Base-by-base conservation (phyloP, 2,329 filamentous ascomycete species). In the Colletotrichum tofieldiae region DNA sequence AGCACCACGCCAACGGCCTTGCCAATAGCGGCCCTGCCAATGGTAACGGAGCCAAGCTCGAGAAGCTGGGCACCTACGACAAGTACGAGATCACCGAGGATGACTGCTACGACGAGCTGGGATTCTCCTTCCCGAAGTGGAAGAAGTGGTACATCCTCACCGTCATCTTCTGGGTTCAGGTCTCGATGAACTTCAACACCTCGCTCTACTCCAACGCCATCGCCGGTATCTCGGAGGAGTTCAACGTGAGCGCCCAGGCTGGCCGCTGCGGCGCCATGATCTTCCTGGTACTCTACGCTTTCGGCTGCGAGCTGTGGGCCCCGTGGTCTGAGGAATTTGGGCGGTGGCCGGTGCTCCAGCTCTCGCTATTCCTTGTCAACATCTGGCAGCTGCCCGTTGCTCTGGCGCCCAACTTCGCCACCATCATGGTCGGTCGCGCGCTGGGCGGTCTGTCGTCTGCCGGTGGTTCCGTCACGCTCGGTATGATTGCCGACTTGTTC, bases 301-400 rank as follows among this genome's bases (percentile, higher is more conserved):
- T 96, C 79, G 94, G 94, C 45, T 96, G 94, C 80, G 94, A 96
- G 81, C 87, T 96, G 0, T 96, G 94, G 94, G 94, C 94, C 0
- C 94, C 94, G 0, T 96, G 94, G 93, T 93, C 90, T 56, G 94
- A 97, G 80, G 94, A 96, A 77, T 86, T 96, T 61, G 94, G 94
- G 26, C 90, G 94, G 61, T 93, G 91, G 84, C 92, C 92, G 1
- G 88, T 96, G 67, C 86, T 96, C 29, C 94, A 96, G 85, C 82
- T 88, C 32, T 93, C 91, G 47, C 83, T 96, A 65, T 88, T 93
- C 74, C 84, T 96, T 14, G 93, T 95, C 81, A 96, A 96, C 77
- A 81, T 96, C 67, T 96, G 89, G 86, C 92, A 94, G 75, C 80
- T 95, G 0, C 92, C 92, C 5, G 92, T 94, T 39, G 93, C 89